phyloP scores from a whole-genome alignment of 768 basidiomycete species.

The Phlegmacium glaucopus region DNA sequence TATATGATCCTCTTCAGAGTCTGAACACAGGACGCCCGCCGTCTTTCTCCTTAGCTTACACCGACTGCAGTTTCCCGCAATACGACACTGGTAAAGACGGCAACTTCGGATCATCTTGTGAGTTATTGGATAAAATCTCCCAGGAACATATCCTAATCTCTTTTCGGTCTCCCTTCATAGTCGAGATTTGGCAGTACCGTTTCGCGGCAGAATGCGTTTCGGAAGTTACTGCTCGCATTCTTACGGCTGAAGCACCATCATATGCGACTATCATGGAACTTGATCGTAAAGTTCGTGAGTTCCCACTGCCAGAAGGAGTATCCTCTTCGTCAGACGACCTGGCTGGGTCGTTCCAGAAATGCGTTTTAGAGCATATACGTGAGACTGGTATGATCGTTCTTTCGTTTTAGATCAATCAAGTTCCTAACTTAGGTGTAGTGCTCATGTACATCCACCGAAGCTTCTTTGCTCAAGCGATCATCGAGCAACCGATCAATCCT shows the following conservation, averaged over 20 bases:
- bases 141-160: not conserved
- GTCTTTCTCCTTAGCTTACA: constrained; percentile 58
- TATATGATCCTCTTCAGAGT: constrained; percentile 37
- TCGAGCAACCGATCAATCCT: constrained; percentile 63
- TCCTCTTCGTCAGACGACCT: constrained; percentile 34
- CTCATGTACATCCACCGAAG: constrained; percentile 62
- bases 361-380: constrained; percentile 45
- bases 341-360: constrained; percentile 38
- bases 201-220: constrained; percentile 67
- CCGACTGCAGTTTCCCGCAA: constrained; percentile 63
- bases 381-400: constrained; percentile 36
- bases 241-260: constrained; percentile 61
- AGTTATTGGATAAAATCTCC: constrained; percentile 4
- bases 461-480: constrained; percentile 71
- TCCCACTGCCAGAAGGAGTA: constrained; percentile 47
- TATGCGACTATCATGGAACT: constrained; percentile 66
- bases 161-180: constrained; percentile 27
- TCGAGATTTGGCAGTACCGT: constrained; percentile 56
- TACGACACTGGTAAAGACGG: constrained; percentile 28
- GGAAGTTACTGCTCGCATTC: constrained; percentile 56
- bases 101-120: constrained; percentile 31
- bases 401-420: not conserved
- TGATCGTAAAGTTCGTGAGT: constrained; percentile 66
- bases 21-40: constrained; percentile 71
- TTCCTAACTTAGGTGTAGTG: constrained; percentile 23